phyloP scores from a whole-genome alignment of 2,329 filamentous ascomycete species.

The Pseudocercospora pini-densiflorae region DNA sequence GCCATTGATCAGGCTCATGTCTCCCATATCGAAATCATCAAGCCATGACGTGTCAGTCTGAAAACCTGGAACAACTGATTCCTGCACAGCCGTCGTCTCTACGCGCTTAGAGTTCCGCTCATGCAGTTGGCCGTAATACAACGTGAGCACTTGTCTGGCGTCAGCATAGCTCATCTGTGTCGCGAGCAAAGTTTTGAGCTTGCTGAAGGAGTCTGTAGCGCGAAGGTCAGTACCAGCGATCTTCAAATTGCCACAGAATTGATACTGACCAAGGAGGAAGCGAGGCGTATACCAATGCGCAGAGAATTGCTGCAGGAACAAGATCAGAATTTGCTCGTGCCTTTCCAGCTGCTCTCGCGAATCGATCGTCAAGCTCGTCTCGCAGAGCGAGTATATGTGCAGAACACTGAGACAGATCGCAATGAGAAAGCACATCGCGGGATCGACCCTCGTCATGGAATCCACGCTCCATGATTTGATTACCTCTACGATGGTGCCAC shows the following conservation, averaged over 20 bases:
- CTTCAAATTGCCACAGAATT: not conserved
- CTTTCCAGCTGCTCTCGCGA: not conserved
- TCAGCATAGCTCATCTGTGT: not conserved
- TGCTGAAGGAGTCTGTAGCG: not conserved
- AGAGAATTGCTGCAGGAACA: slow-evolving; percentile 1
- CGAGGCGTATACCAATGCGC: not conserved
- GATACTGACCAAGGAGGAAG: slow-evolving; percentile 2
- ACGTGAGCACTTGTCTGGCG: not conserved
- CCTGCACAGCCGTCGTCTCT: not conserved
- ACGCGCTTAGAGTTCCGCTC: not conserved
- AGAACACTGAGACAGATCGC: not conserved
- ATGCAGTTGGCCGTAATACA: not conserved
- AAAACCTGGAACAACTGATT: not conserved
- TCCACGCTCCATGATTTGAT: not conserved
- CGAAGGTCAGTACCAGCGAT: not conserved
- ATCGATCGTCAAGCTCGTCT: not conserved
- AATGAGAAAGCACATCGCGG: not conserved
- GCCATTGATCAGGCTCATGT: not conserved
- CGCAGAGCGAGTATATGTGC: not conserved
- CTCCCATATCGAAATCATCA: not conserved
- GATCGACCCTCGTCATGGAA: not conserved
- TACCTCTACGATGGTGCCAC: not conserved
- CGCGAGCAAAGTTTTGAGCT: not conserved
- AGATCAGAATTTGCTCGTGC: not conserved
- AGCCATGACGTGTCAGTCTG: not conserved